Evolutionary conservation across 1,284 basidiomycete species (phyloP).

Genomic region (Malassezia arunalokei): DNA sequence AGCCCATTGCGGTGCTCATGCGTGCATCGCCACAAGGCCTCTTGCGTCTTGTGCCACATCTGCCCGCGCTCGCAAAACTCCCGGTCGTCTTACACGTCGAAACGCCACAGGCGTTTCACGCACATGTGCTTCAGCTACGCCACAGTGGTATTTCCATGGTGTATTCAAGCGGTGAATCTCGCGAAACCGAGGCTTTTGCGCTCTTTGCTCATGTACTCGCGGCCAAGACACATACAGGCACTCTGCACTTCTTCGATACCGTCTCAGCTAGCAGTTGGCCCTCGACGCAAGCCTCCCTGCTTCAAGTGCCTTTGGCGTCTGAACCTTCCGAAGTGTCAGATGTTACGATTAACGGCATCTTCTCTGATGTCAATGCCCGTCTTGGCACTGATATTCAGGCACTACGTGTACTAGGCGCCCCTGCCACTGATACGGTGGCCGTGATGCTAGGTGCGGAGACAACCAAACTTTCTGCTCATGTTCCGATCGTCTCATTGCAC

Average conservation of each 20-base stretch:
- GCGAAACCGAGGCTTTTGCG: constrained; percentile 62
- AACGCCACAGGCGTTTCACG: constrained; percentile 50
- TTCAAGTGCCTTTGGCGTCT: constrained; percentile 4
- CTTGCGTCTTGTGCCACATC: constrained; percentile 32
- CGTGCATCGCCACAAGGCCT: neutral
- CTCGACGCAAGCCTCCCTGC: neutral
- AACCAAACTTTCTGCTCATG: constrained; percentile 21
- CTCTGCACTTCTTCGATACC: constrained; percentile 67
- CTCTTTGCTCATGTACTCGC: constrained; percentile 61
- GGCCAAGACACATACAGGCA: constrained; percentile 54
- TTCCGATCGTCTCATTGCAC: constrained; percentile 59
- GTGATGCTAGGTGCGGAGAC: constrained; percentile 36
- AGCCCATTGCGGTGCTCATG: constrained; percentile 1
- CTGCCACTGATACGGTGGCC: constrained; percentile 24
- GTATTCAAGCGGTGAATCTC: constrained; percentile 55
- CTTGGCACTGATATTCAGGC: constrained; percentile 32
- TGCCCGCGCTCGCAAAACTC: constrained; percentile 26
- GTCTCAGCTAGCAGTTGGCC: constrained; percentile 44
- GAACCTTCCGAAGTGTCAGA: constrained; percentile 6
- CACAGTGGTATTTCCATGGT: constrained; percentile 56
- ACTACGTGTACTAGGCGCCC: constrained; percentile 28
- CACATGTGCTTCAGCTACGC: constrained; percentile 54
- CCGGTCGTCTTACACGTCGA: constrained; percentile 36
- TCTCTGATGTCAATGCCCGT: constrained; percentile 25
- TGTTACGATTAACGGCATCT: constrained; percentile 41